A percentile compares a stretch with the other conserved stretches of the same genome.
Evolutionary conservation across 1,139 yeast species (phyloP).

Genomic region (Pichia sp.): DNA sequence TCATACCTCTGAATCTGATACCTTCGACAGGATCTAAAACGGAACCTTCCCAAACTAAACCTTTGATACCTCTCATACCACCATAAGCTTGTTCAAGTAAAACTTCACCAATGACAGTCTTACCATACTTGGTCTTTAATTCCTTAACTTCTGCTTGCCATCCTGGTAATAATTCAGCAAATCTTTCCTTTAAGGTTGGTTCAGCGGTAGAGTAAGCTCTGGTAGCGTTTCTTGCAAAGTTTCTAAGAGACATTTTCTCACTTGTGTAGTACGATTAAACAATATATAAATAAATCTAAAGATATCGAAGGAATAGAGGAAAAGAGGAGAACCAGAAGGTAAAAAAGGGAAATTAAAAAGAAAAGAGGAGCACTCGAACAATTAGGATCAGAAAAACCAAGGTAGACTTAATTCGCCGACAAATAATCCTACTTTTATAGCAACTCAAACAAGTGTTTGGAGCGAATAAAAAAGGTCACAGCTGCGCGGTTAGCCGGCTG

Average conservation of each 20-base stretch:
- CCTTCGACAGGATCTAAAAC: constrained; percentile 98
- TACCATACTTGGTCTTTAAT: constrained; percentile 82
- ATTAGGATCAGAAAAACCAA: too few relatives aligned
- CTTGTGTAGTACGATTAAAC: too few relatives aligned
- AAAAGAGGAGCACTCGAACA: too few relatives aligned
- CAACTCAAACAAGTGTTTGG: too few relatives aligned
- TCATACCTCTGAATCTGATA: constrained; percentile 95
- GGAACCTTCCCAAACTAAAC: constrained; percentile 98
- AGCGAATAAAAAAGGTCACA: too few relatives aligned
- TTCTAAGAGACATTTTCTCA: constrained; percentile 22
- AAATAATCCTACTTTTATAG: too few relatives aligned
- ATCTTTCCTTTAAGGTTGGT: constrained; percentile 82
- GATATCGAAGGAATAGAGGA: too few relatives aligned
- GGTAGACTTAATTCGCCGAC: too few relatives aligned
- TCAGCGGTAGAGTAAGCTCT: constrained; percentile 47
- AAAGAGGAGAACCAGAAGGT: too few relatives aligned
- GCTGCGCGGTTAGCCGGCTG: too few relatives aligned
- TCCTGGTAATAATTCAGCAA: constrained; percentile 86
- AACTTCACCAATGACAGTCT: constrained; percentile 90
- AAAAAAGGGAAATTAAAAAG: too few relatives aligned
- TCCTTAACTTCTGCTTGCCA: constrained; percentile 88
- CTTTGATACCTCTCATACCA: constrained; percentile 99
- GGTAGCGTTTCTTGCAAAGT: constrained; percentile 24
- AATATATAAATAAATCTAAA: too few relatives aligned
- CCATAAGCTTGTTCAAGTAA: constrained; percentile 96